phyloP scores from a whole-genome alignment of 1,139 yeast species.

The Pichia sp. region DNA sequence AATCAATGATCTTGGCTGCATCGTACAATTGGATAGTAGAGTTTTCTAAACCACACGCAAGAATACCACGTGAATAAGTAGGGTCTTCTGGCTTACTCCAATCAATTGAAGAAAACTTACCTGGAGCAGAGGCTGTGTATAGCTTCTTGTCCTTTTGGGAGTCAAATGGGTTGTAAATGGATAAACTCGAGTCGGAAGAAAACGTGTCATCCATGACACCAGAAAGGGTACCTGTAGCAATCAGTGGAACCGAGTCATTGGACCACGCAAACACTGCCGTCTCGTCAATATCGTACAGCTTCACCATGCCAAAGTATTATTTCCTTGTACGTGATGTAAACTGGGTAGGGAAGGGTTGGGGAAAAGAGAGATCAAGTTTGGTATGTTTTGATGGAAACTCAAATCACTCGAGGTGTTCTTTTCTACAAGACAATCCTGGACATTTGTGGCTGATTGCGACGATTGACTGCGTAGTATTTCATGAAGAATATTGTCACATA shows the following conservation, averaged over 20 bases:
- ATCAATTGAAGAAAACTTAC: constrained; percentile 70
- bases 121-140: constrained; percentile 43
- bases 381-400: no score
- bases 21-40: constrained; percentile 80
- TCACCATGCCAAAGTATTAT: constrained; percentile 81
- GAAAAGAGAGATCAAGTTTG: no score
- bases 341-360: no score
- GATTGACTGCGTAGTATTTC: no score
- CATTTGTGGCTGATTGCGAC: no score
- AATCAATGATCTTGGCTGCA: constrained; percentile 33
- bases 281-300: constrained; percentile 72
- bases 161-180: constrained; percentile 77
- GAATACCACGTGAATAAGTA: constrained; percentile 35
- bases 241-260: constrained; percentile 57
- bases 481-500: no score
- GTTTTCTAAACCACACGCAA: constrained; percentile 87
- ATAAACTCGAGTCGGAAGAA: constrained; percentile 67
- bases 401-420: no score
- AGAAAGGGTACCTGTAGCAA: constrained; percentile 89
- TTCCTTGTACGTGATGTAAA: constrained; percentile 21
- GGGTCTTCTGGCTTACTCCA: constrained; percentile 65
- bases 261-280: constrained; percentile 98
- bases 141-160: constrained; percentile 35
- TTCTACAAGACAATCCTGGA: no score
- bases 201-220: constrained; percentile 91